These are phyloP conservation scores for Saposhnikovia divaricata DNA, from an alignment of 129 eudicot genomes.

Conservation along the genomic window DNA sequence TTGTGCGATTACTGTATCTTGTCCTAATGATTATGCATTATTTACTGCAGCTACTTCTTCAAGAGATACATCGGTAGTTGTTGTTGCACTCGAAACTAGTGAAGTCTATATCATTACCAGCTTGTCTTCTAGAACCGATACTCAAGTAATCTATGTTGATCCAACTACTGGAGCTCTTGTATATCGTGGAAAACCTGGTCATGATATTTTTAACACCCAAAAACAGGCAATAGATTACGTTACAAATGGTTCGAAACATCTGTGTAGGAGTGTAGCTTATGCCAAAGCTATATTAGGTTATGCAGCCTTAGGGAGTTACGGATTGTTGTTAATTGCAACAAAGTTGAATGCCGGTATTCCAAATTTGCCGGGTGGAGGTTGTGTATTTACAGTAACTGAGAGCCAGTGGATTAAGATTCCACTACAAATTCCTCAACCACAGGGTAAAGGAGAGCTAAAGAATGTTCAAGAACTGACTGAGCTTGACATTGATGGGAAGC, in stretches of 20 bases:
- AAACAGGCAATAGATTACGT: slow-evolving; percentile 65
- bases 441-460: slow-evolving; percentile 84
- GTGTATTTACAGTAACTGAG: slow-evolving; percentile 73
- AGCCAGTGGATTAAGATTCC: slow-evolving; percentile 80
- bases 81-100: slow-evolving; percentile 49
- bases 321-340: slow-evolving; percentile 77
- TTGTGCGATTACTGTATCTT: neutral
- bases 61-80: slow-evolving; percentile 67
- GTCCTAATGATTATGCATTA: neutral
- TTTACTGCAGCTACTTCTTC: slow-evolving; percentile 33
- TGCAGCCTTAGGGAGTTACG: slow-evolving; percentile 67
- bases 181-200: slow-evolving; percentile 46
- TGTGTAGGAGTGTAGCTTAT: slow-evolving; percentile 48
- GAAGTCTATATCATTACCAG: slow-evolving; percentile 71
- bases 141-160: slow-evolving; percentile 83
- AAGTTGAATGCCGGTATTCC: slow-evolving; percentile 70
- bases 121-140: slow-evolving; percentile 55
- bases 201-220: slow-evolving; percentile 68
- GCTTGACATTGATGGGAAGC: slow-evolving; percentile 88
- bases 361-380: slow-evolving; percentile 81
- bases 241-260: slow-evolving; percentile 66
- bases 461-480: slow-evolving; percentile 81
- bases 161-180: slow-evolving; percentile 86
- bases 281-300: slow-evolving; percentile 90
- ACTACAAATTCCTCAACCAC: slow-evolving; percentile 80